Percentiles rank a stretch among this genome's conserved stretches.
phyloP scores from a whole-genome alignment of 495 filamentous ascomycete genomes.

The Podospora australis region DNA sequence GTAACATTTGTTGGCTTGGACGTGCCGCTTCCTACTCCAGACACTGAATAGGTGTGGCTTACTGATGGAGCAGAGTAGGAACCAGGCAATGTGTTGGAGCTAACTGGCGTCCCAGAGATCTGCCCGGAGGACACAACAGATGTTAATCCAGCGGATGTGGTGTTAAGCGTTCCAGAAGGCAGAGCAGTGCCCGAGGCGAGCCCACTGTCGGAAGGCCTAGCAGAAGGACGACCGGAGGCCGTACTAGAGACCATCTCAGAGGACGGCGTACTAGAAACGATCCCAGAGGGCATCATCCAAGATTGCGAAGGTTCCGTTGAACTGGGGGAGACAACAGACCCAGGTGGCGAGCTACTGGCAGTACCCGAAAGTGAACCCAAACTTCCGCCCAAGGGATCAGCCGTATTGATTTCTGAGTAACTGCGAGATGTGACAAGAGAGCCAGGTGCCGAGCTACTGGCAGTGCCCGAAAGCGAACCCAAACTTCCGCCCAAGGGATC shows the following conservation, averaged over 20 bases:
- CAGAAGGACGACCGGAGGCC: neutral
- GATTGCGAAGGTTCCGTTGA: no score
- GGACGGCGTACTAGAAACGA: neutral
- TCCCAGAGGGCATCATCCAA: neutral
- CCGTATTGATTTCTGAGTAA: neutral
- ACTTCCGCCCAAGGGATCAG: conserved; percentile 2
- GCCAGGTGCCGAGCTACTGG: neutral
- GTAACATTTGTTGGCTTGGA: neutral
- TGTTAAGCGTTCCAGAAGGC: neutral
- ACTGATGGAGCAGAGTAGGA: no score
- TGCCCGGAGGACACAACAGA: no score
- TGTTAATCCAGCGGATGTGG: no score
- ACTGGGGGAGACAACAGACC: neutral
- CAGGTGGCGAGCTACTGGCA: neutral
- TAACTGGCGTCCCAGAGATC: no score
- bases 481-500: conserved; percentile 2
- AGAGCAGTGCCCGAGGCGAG: neutral
- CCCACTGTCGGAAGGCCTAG: neutral
- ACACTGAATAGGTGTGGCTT: no score
- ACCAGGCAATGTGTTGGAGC: no score
- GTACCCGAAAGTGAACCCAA: neutral
- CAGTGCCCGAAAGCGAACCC: neutral
- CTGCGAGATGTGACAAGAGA: neutral
- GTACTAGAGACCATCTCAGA: neutral
- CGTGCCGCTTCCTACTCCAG: conserved; percentile 6